Percentiles rank a stretch among this genome's conserved stretches.
Conservation (phyloP, 1,284 basidiomycete species). For the Cryptococcus floricola region DNA sequence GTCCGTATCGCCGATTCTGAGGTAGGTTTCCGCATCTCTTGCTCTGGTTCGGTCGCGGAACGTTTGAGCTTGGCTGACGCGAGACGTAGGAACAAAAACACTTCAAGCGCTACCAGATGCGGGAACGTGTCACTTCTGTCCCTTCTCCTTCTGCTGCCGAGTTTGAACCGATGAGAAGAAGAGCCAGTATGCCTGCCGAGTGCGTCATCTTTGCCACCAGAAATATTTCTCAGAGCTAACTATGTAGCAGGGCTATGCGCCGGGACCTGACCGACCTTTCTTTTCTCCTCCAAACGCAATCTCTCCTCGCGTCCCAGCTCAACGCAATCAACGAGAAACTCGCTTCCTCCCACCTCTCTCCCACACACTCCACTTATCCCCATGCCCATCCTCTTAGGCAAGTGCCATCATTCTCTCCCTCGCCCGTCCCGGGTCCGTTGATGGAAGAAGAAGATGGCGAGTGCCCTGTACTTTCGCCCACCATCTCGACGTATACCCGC, state of each 20-base stretch:
- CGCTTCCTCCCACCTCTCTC: background rate
- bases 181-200: constrained; percentile 7
- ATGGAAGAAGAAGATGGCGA: background rate
- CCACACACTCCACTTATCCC: background rate
- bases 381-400: background rate
- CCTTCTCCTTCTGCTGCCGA: background rate
- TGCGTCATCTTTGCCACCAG: background rate
- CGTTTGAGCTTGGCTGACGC: background rate
- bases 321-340: constrained; percentile 8
- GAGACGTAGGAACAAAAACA: no score
- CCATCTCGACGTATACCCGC: constrained; percentile 1
- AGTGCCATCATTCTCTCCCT: background rate
- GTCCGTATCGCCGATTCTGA: constrained; percentile 42
- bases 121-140: background rate
- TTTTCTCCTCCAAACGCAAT: constrained; percentile 7
- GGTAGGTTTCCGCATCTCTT: constrained; percentile 15
- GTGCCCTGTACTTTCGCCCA: background rate
- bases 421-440: background rate
- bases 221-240: background rate
- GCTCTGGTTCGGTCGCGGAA: background rate
- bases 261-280: constrained; percentile 1
- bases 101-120: background rate
- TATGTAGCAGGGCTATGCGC: background rate
- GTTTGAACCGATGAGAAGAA: background rate
- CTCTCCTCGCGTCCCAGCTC: constrained; percentile 7